Base-by-base conservation (phyloP, 768 basidiomycete species). In the Boletus vinaceobasis region DNA sequence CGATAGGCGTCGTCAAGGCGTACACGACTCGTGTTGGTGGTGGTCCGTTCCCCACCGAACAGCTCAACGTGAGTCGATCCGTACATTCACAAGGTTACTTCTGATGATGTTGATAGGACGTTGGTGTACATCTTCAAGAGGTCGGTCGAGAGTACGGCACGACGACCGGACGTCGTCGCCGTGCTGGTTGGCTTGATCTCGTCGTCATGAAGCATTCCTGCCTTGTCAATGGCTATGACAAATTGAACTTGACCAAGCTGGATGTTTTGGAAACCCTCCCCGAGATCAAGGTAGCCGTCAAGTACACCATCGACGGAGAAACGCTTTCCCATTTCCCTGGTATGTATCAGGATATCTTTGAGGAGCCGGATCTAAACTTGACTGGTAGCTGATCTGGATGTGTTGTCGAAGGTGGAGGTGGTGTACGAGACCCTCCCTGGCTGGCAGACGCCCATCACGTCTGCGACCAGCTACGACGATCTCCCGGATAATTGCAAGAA, bases 11-110 rank as follows among this genome's bases (percentile, higher is more conserved):
- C 55, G 78, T 98, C 68, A 99, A 98, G 72, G 97, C 97, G 0
- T 99, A 99, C 72, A 98, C 97, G 17, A 98, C 97, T 1, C 84
- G 97, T 27, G 97, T 99, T 23, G 97, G 97, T n/a, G 92, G 93
- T 37, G 97, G 97, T 0, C 97, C 97, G 4, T 98, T 99, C 80
- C 94, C 97, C 8, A 93, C 91, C 1, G 97, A 99, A 71, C 91
- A 93, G 69, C 80, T 97, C 52, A 88, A 94, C 71, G 89, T 92
- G 47, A 53, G 85, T 75, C 43, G 23, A 55, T 21, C 48, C 43
- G 23, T n/a, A 14, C 10, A 31, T 49, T 23, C 1, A 39, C 17
- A 21, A 7, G 13, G 43, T 48, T 36, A 10, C 14, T 52, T 60
- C 47, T 55, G 36, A 54, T 3, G 23, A 27, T 26, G 42, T 46